Conservation (phyloP, 2,329 filamentous ascomycete species). For the Colletotrichum costaricense region DNA sequence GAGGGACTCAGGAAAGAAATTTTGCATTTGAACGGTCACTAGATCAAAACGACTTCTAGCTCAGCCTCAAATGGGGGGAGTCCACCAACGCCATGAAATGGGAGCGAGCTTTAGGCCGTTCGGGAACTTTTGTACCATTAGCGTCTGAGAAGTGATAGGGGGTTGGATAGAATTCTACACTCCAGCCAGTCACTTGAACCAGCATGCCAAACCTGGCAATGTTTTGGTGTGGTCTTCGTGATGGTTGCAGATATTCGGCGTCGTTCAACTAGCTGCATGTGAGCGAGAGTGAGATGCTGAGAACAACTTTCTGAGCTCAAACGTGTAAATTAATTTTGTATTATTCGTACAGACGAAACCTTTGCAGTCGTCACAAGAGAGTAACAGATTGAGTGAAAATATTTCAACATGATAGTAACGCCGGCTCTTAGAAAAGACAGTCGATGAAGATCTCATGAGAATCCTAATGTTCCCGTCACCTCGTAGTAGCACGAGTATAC, state of each 20-base stretch:
- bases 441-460: too few species aligned
- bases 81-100: background rate
- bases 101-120: background rate
- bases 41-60: background rate
- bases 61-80: background rate
- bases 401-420: background rate
- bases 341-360: background rate
- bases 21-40: background rate
- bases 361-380: background rate
- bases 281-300: background rate
- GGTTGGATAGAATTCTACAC: background rate
- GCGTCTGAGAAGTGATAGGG: background rate
- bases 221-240: background rate
- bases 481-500: conserved; percentile 36
- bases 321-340: background rate
- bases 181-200: background rate
- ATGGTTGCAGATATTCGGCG: background rate
- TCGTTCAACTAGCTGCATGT: background rate
- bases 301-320: too few species aligned
- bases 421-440: background rate
- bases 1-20: background rate
- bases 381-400: background rate
- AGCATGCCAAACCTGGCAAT: background rate
- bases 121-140: background rate
- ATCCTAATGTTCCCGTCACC: conserved; percentile 1